Base-by-base conservation (phyloP, 2,329 filamentous ascomycete species). In the Fusarium longipes region DNA sequence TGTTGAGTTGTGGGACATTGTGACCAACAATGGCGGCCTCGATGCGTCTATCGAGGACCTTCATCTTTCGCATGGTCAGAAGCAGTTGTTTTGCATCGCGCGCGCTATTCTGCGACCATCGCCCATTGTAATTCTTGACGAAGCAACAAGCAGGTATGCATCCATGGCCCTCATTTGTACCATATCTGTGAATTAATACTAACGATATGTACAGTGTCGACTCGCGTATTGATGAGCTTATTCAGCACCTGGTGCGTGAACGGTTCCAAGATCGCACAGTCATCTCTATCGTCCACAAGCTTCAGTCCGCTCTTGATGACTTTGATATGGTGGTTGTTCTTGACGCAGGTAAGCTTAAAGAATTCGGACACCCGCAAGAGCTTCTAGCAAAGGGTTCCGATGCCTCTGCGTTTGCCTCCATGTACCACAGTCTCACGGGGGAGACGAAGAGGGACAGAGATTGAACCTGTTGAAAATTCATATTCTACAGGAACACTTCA, bases 61-160 rank as follows among this genome's bases (percentile, higher is more conserved):
- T 2, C 63, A 73, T 5, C 71, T 82, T 12, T 84, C 81, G 0
- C 79, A 82, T 40, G 84, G 84, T 2, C 80, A 87, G 64, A 74
- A 76, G 42, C 84, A 86, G 70, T 72, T 86, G 0, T 80, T 86
- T 49, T 79, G 78, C 11, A 74, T 86, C 15, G 83, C 81, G 0
- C 76, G 84, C 3, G 80, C 82, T 1, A 72, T 85, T 8, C 62
- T 85, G 8, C 70, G 76, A 4, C 73, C 74, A 30, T 75, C 77
- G 1, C 78, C 75, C 15, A 69, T 84, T 3, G 65, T 84, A 0
- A 70, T 84, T 9, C 60, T 82, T 1, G 81, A 82, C 22, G 80
- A 82, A 65, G 76, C 78, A 2, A 82, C 79, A 6, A 81, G 76
- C 74, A 79, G 74, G 76, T 74, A 66, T n/a, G 58, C 40, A 4